Evolutionary conservation across 768 basidiomycete species (phyloP).

Genomic region (Hygrocybe punicea): DNA sequence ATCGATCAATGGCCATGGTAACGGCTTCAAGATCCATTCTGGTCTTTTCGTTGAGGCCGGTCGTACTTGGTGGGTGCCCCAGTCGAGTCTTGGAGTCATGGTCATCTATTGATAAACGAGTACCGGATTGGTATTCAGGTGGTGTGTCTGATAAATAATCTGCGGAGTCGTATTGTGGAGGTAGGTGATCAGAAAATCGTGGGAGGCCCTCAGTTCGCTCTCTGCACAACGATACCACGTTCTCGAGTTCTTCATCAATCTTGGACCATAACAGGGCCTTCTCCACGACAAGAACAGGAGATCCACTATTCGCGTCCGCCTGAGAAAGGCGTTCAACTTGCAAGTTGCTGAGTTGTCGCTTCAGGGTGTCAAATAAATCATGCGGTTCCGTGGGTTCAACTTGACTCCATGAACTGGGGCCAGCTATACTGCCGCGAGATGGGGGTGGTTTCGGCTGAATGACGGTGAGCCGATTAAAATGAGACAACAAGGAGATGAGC

Average conservation of each 20-base stretch:
- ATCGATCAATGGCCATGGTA: slow-evolving; percentile 82
- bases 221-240: slow-evolving; percentile 62
- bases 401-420: slow-evolving; percentile 5
- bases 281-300: slow-evolving; percentile 53
- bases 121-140: slow-evolving; percentile 52
- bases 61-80: slow-evolving; percentile 23
- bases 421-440: slow-evolving; percentile 13
- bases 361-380: slow-evolving; percentile 55
- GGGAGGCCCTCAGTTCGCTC: slow-evolving; percentile 46
- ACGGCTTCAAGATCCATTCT: slow-evolving; percentile 81
- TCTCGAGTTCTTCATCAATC: slow-evolving; percentile 72
- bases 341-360: slow-evolving; percentile 64
- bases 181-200: slow-evolving; percentile 37
- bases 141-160: slow-evolving; percentile 42
- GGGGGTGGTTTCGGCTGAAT: slow-evolving; percentile 31
- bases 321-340: slow-evolving; percentile 55
- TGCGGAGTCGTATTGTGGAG: slow-evolving; percentile 46
- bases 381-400: slow-evolving; percentile 6
- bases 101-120: slow-evolving; percentile 38
- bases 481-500: slow-evolving; percentile 64
- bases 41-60: slow-evolving; percentile 68
- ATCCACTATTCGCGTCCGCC: slow-evolving; percentile 33
- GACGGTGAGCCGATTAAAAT: slow-evolving; percentile 61
- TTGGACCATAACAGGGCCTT: slow-evolving; percentile 67
- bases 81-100: slow-evolving; percentile 29